These are phyloP conservation scores for Boechera retrofracta DNA, from an alignment of 345 rosid genomes.

Conservation along the genomic window DNA sequence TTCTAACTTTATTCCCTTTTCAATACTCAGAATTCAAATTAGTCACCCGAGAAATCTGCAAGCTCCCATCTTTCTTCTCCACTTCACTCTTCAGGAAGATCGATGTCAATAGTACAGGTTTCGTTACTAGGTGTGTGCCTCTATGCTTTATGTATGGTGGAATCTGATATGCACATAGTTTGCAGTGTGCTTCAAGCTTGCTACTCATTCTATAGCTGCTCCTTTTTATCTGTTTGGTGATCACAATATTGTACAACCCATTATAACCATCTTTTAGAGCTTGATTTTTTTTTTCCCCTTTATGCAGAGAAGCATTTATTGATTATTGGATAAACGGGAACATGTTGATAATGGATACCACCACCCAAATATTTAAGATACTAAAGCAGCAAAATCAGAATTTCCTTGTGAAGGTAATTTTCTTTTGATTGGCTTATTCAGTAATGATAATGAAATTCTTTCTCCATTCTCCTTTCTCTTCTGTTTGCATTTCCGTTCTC, in stretches of 20 bases:
- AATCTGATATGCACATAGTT: background rate
- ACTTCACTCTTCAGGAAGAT: constrained; percentile 73
- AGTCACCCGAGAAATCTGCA: constrained; percentile 88
- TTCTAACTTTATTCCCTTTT: constrained; percentile 10
- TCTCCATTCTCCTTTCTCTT: constrained; percentile 1
- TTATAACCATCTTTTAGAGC: background rate
- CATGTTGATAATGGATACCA: constrained; percentile 79
- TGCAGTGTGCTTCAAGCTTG: constrained; percentile 1
- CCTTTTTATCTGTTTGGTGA: background rate
- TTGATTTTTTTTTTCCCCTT: background rate
- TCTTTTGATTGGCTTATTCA: constrained; percentile 14
- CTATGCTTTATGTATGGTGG: constrained; percentile 9
- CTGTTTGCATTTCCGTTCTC: constrained; percentile 19
- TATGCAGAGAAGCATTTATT: constrained; percentile 78
- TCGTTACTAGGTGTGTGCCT: constrained; percentile 69
- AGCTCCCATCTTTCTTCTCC: constrained; percentile 89
- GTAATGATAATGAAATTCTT: background rate
- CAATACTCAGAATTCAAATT: constrained; percentile 60
- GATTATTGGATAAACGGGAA: constrained; percentile 78
- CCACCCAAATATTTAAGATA: constrained; percentile 76
- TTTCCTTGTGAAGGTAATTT: constrained; percentile 74
- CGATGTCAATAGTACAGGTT: constrained; percentile 65
- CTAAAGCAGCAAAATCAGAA: constrained; percentile 78
- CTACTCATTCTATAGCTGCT: background rate
- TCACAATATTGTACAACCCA: background rate